Percentiles rank a stretch among this genome's conserved stretches.
Conservation (phyloP, 345 rosid genomes). For the Melaleuca alternifolia region DNA sequence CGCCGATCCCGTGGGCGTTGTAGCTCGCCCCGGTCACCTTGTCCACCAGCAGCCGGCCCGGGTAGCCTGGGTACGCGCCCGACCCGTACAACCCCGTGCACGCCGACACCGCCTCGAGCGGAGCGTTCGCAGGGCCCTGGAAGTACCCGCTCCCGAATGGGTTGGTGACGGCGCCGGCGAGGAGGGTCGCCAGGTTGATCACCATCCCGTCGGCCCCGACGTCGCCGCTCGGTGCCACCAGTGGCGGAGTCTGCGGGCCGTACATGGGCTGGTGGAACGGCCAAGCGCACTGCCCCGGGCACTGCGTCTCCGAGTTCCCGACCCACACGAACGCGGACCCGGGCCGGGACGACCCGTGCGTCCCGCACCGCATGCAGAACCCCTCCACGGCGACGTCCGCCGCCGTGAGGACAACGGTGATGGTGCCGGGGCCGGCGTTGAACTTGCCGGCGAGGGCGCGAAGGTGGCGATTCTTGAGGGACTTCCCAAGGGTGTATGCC, state of each 20-base stretch:
- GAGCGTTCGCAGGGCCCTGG: constrained; percentile 6
- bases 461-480: constrained; percentile 32
- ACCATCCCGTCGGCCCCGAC: constrained; percentile 15
- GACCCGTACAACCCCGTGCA: constrained; percentile 8
- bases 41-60: constrained; percentile 6
- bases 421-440: constrained; percentile 12
- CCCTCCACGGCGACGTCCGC: constrained; percentile 74
- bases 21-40: constrained; percentile 3
- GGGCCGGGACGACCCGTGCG: constrained; percentile 38
- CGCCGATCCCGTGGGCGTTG: not conserved
- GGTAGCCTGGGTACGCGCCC: constrained; percentile 15
- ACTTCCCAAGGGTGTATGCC: constrained; percentile 54
- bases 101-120: constrained; percentile 9
- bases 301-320: constrained; percentile 13
- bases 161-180: constrained; percentile 10
- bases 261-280: constrained; percentile 19
- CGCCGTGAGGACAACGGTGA: constrained; percentile 67
- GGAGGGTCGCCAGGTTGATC: constrained; percentile 7
- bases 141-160: constrained; percentile 10
- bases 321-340: constrained; percentile 10
- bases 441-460: constrained; percentile 45
- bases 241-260: constrained; percentile 10
- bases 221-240: constrained; percentile 8
- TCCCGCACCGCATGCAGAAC: constrained; percentile 74
- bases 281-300: constrained; percentile 19